Base-by-base conservation (phyloP, 2,329 filamentous ascomycete species). In the Fusarium phyllophilum region DNA sequence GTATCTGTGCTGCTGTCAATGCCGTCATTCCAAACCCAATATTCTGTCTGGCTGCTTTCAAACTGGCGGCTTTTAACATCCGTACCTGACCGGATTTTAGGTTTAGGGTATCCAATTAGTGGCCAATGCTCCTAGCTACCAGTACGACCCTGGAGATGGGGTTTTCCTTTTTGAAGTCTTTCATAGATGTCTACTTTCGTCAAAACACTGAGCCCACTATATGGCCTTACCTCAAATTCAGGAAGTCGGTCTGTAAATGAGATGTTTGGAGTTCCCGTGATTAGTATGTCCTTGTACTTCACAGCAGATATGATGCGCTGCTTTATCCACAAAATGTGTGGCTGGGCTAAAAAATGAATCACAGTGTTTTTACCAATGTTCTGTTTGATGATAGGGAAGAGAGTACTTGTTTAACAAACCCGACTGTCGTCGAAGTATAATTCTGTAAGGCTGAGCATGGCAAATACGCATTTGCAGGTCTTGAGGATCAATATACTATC, bases 81-180 rank as follows among this genome's bases (percentile, higher is more conserved):
- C 31, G 36, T 29, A 26, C 59, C 45, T 22, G 26, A 22, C 49
- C 57, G 61, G 26, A 48, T 54, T 63, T 70, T 65, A 65, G 41
- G 59, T 70, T 70, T 70, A 65, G 45, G 58, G 58, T 69, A 63
- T 65, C 13, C 44, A 55, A 48, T 45, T 41, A 70, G 41, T 34
- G 51, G 39, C 26, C 41, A 48, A 54, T 41, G n/a, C n/a, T 65
- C 26, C 48, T 69, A 65, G 56, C 59, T 33, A 22, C 38, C 26
- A 26, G 26, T 26, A 26, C 26, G 12, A 39, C 64, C 38, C 31
- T 44, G 11, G 26, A 56, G 24, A 63, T 34, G 49, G 31, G 34
- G 31, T 24, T 39, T 39, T 36, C 7, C n/a, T 36, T 26, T 20
- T 34, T 26, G 49, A 22, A n/a, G 41, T 34, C 29, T 18, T 26